Base-by-base conservation (phyloP, 306 rosid species). In the Quercus mongolica region DNA sequence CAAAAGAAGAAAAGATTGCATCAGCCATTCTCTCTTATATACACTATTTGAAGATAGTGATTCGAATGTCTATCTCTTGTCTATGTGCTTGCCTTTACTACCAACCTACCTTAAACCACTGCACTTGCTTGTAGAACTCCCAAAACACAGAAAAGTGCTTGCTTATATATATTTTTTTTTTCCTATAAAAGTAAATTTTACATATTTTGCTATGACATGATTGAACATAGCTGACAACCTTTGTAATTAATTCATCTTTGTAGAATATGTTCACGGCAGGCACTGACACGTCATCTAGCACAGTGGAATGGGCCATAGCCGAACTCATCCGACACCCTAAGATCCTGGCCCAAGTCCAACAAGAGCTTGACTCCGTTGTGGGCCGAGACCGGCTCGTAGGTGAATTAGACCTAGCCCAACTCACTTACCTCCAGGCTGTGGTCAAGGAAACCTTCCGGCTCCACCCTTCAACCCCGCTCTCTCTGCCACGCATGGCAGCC, bases 381-480 rank as follows among this genome's bases (percentile, higher is more conserved):
- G 98, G 97, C 2, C 85, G 65, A 0, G 90, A 88, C 6, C 88
- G 89, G 5, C 80, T 82, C 0, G 89, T 94, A 5, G 80, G 77
- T 0, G 97, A 94, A 74, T 5, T 31, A 0, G 97, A 94, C 83
- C 12, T 94, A 0, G 56, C 89, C 9, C 31, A 83, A 7, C 79
- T 94, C 6, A 78, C 88, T n/a, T 92, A 87, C 82, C 85, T 94
- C 28, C 91, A 94, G 1, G 96, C 97, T 5, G 91, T 91, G n/a
- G 76, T 94, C 26, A 94, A 94, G 79, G 98, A 94, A 76, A 85
- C 93, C 0, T 89, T 94, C 21, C 91, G 97, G 19, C 91, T 94
- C 17, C 98, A 94, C 82, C 97, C 98, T 1, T 78, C 98, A n/a
- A 90, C 98, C 12, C 98, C 98, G 0, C 92, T 94, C n/a, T 92